A percentile compares a stretch with the other conserved stretches of the same genome.
phyloP scores from a whole-genome alignment of 306 rosid genomes.

The Prunus campanulata region DNA sequence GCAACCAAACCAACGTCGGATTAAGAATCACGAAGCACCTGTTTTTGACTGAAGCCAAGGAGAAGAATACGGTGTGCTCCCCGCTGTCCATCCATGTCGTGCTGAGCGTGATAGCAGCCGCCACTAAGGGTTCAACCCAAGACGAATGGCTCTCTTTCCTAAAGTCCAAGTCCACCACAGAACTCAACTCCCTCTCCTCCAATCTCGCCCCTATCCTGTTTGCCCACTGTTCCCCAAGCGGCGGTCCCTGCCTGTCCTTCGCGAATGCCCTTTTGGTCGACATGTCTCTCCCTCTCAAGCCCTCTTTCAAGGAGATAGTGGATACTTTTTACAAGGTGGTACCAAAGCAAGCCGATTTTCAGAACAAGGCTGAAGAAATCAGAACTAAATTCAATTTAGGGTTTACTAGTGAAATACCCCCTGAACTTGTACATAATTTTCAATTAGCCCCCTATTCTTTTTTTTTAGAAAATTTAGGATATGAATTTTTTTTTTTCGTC shows the following conservation, averaged over 20 bases:
- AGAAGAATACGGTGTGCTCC: neutral
- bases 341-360: neutral
- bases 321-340: neutral
- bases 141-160: conserved; percentile 1
- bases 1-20: neutral
- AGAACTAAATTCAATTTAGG: conserved; percentile 4
- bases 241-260: neutral
- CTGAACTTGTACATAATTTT: no score
- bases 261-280: conserved; percentile 4
- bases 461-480: no score
- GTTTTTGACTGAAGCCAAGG: neutral
- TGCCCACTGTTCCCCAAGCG: neutral
- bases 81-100: conserved; percentile 7
- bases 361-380: neutral
- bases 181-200: neutral
- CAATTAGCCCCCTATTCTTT: no score
- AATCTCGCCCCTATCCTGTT: no score
- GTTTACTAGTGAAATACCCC: no score
- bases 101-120: conserved; percentile 1
- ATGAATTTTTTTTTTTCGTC: no score
- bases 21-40: neutral
- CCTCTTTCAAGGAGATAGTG: neutral
- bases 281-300: neutral
- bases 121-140: neutral
- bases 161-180: neutral